Conservation (phyloP, 495 filamentous ascomycete species). For the Gamarada debralockiae region DNA sequence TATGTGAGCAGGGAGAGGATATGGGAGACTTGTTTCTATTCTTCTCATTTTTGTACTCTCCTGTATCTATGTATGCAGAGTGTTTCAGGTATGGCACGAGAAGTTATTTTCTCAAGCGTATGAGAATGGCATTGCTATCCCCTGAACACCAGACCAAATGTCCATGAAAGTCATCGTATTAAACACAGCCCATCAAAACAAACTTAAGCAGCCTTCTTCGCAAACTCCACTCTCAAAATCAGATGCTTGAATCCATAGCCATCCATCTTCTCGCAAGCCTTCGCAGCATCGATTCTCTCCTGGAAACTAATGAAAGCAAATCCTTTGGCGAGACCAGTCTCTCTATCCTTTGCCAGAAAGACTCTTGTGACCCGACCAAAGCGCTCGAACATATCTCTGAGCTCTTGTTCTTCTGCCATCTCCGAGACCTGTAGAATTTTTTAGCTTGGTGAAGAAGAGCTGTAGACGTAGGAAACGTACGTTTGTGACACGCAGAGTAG, state of each 20-base stretch:
- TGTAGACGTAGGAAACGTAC: slow-evolving; percentile 36
- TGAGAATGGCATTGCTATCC: too few species aligned
- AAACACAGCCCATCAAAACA: not conserved
- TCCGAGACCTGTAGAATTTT: slow-evolving; percentile 69
- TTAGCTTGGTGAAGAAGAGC: not conserved
- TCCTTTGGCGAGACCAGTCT: slow-evolving; percentile 91
- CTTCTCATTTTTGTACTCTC: too few species aligned
- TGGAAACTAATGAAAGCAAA: slow-evolving; percentile 98
- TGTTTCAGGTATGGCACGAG: too few species aligned
- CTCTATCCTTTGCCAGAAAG: slow-evolving; percentile 94
- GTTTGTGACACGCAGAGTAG: slow-evolving; percentile 95
- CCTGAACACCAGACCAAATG: not conserved
- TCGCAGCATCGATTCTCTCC: slow-evolving; percentile 81
- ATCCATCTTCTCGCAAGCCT: slow-evolving; percentile 96
- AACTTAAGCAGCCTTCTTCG: slow-evolving; percentile 66
- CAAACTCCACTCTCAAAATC: slow-evolving; percentile 88
- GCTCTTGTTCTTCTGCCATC: slow-evolving; percentile 90
- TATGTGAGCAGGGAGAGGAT: too few species aligned
- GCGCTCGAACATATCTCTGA: slow-evolving; percentile 95
- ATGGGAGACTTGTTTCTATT: too few species aligned
- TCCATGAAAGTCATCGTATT: slow-evolving; percentile 1
- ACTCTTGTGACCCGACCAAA: slow-evolving; percentile 96
- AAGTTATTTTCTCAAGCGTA: too few species aligned
- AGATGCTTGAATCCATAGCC: slow-evolving; percentile 91
- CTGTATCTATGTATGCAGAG: too few species aligned